Conservation (phyloP, 2,329 filamentous ascomycete genomes). For the Hypoxylon rubiginosum region DNA sequence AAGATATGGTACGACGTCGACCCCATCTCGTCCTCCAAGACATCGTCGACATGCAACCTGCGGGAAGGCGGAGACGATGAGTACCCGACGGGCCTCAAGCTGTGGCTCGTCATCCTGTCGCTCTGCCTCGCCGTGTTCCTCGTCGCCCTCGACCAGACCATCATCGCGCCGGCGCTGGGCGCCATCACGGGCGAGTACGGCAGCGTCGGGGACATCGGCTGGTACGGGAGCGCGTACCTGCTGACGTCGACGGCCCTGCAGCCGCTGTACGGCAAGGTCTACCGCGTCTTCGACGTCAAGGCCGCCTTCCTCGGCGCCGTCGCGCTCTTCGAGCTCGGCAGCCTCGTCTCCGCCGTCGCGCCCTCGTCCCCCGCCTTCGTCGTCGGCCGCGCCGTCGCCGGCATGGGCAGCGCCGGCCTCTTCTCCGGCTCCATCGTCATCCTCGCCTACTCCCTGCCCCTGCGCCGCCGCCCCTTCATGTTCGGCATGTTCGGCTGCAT, state of each 20-base stretch:
- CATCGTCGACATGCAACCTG: slow-evolving; percentile 1
- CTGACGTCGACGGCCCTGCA: slow-evolving; percentile 42
- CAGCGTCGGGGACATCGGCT: slow-evolving; percentile 48
- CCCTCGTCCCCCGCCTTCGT: slow-evolving; percentile 54
- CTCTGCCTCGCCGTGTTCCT: slow-evolving; percentile 42
- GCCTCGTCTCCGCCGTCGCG: slow-evolving; percentile 54
- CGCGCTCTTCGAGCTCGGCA: slow-evolving; percentile 52
- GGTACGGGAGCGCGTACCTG: slow-evolving; percentile 49
- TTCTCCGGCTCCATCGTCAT: slow-evolving; percentile 41
- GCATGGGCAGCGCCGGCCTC: slow-evolving; percentile 49
- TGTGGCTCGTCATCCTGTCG: slow-evolving; percentile 39
- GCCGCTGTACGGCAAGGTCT: slow-evolving; percentile 51
- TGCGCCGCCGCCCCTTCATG: slow-evolving; percentile 31
- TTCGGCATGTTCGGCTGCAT: slow-evolving; percentile 39
- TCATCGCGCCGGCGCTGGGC: slow-evolving; percentile 43
- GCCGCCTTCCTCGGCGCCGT: slow-evolving; percentile 48
- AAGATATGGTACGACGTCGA: slow-evolving; percentile 29
- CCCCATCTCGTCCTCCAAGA: not conserved
- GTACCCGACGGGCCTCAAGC: slow-evolving; percentile 39
- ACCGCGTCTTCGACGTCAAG: slow-evolving; percentile 51
- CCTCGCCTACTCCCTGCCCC: slow-evolving; percentile 36
- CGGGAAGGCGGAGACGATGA: slow-evolving; percentile 21
- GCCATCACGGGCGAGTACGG: slow-evolving; percentile 49
- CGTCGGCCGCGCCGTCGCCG: slow-evolving; percentile 55
- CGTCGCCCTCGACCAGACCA: slow-evolving; percentile 44